phyloP scores from a whole-genome alignment of 805 yeast species.

The Wilhelminamyces savonicus region DNA sequence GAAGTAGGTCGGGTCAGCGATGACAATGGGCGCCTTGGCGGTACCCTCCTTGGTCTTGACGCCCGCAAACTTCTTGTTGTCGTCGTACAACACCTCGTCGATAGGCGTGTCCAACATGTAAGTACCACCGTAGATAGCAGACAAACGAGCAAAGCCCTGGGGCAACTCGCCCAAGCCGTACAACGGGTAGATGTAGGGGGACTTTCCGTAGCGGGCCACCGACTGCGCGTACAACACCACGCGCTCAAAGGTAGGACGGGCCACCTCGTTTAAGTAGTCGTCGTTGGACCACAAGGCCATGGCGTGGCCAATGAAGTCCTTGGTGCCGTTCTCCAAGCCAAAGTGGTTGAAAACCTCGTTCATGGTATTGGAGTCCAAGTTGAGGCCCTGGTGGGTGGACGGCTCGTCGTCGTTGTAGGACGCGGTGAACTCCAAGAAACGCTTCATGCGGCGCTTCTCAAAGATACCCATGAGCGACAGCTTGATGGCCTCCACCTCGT shows the following conservation, averaged over 20 bases:
- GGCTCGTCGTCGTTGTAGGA: slow-evolving; percentile 72
- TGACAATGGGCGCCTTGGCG: slow-evolving; percentile 88
- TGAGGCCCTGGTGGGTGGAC: slow-evolving; percentile 78
- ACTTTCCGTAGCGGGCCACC: slow-evolving; percentile 91
- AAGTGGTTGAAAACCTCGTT: slow-evolving; percentile 83
- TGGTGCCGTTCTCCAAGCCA: slow-evolving; percentile 88
- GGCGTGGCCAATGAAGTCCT: slow-evolving; percentile 96
- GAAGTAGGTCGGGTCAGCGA: slow-evolving; percentile 97
- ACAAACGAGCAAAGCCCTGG: slow-evolving; percentile 96
- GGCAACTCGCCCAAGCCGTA: slow-evolving; percentile 97
- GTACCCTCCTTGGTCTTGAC: slow-evolving; percentile 87
- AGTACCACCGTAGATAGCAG: slow-evolving; percentile 97
- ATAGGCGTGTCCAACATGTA: slow-evolving; percentile 96
- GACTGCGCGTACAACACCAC: slow-evolving; percentile 80
- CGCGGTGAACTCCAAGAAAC: slow-evolving; percentile 82
- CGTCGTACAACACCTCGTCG: slow-evolving; percentile 75
- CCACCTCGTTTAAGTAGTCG: slow-evolving; percentile 80
- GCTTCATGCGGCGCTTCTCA: slow-evolving; percentile 93
- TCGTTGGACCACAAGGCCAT: slow-evolving; percentile 97
- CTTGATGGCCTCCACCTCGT: slow-evolving; percentile 82
- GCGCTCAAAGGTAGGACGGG: slow-evolving; percentile 86
- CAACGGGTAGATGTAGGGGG: slow-evolving; percentile 92
- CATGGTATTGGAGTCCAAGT: slow-evolving; percentile 85
- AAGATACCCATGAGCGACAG: slow-evolving; percentile 93
- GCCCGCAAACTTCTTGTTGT: slow-evolving; percentile 66